Base-by-base conservation (phyloP, 2,329 filamentous ascomycete genomes). In the Xylaria hypoxylon region DNA sequence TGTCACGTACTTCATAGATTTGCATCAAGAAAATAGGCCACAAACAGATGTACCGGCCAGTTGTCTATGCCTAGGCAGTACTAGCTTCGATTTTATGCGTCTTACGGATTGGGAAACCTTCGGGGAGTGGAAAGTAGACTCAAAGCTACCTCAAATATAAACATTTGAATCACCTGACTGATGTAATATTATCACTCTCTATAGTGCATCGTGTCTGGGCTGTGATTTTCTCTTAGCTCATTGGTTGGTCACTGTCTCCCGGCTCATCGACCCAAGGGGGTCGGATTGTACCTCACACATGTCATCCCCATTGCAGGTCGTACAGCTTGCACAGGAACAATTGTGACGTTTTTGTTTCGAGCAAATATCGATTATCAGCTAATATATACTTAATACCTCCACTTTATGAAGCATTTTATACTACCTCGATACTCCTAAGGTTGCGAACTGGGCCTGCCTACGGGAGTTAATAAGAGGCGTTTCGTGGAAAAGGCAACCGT, bases 271-370 rank as follows among this genome's bases (percentile, higher is more conserved):
- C 35, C 13, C 15, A 15, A 24, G 8, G 13, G 13, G 2, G 59
- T 55, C 4, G 8, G 35, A 48, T 51, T 10, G 10, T 47, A 28
- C 40, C 38, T 64, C 40, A 28, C 31, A 68, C 58, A 60, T 60
- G 45, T 38, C 44, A 60, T 45, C 15, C 38, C 5, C 17, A 48
- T 38, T 15, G 4, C 22, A n/a, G 6, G 28, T 42, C 5, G 38
- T 50, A 57, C 24, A 15, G 13, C 19, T 26, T 24, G 24, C 10
- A 3, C 53, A 44, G 35, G 47, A 56, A 22, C 11, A 2, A 51
- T 45, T 22, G 45, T 38, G 13, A 28, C 17, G 8, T 19, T 13
- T 7, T 7, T 42, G 22, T 35, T 38, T 17, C 11, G 4, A 40
- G 6, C 7, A 22, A n/a, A 15, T 35, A 17, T 52, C 5, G 0